Percentiles rank a stretch among this genome's conserved stretches.
Conservation (phyloP, 345 rosid species). For the Ricinus communis region DNA sequence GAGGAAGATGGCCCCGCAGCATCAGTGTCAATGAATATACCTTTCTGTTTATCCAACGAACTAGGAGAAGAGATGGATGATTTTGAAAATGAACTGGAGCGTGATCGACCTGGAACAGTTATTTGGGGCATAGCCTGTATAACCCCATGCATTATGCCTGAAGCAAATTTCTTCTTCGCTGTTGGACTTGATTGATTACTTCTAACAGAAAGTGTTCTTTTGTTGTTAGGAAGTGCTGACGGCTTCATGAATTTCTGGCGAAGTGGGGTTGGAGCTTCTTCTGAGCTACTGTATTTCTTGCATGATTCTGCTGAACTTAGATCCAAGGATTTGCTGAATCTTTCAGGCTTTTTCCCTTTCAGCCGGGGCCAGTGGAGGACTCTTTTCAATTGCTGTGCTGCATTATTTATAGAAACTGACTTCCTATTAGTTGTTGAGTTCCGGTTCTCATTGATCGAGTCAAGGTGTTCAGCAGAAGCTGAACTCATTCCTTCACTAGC, state of each 20-base stretch:
- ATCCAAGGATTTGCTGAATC: conserved; percentile 16
- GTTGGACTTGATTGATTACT: conserved; percentile 76
- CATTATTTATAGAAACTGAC: conserved; percentile 39
- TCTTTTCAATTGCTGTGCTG: conserved; percentile 59
- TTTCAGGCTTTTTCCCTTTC: conserved; percentile 42
- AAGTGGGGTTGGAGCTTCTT: conserved; percentile 56
- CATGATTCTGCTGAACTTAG: conserved; percentile 28
- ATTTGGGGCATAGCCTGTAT: conserved; percentile 50
- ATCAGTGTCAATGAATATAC: conserved; percentile 43
- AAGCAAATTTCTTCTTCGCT: conserved; percentile 70
- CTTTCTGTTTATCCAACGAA: conserved; percentile 65
- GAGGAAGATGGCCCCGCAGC: conserved; percentile 52
- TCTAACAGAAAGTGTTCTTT: conserved; percentile 72
- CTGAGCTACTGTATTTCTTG: conserved; percentile 32
- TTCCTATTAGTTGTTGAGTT: conserved; percentile 39
- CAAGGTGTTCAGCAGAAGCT: conserved; percentile 46
- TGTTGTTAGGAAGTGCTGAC: conserved; percentile 48
- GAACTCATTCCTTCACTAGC: conserved; percentile 48
- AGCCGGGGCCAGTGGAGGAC: conserved; percentile 62
- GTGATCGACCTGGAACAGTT: conserved; percentile 48
- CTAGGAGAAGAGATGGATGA: conserved; percentile 58
- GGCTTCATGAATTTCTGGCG: conserved; percentile 67
- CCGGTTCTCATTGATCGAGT: conserved; percentile 43
- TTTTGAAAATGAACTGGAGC: conserved; percentile 75
- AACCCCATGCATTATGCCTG: conserved; percentile 53